phyloP scores from a whole-genome alignment of 257 asterid species.

The Paulownia fortunei region DNA sequence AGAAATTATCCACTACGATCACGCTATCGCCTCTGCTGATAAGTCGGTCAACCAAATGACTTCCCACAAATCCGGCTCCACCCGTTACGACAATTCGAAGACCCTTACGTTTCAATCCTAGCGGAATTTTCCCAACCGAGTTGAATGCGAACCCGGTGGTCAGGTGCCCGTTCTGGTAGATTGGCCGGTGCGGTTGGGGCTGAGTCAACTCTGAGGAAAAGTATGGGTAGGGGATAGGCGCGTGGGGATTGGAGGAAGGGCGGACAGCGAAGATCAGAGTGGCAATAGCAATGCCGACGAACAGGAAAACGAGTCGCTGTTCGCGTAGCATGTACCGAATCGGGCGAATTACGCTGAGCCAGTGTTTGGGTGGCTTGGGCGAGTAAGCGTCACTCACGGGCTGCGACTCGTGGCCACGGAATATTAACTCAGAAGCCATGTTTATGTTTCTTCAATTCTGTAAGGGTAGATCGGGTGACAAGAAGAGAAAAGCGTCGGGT shows the following conservation, averaged over 20 bases:
- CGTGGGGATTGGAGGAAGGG: slow-evolving; percentile 28
- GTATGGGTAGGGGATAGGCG: slow-evolving; percentile 36
- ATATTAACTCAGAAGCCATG: slow-evolving; percentile 84
- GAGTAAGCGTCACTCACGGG: slow-evolving; percentile 61
- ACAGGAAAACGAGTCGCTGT: slow-evolving; percentile 60
- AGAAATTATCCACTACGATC: slow-evolving; percentile 94
- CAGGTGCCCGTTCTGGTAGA: slow-evolving; percentile 64
- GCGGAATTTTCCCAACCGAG: slow-evolving; percentile 85
- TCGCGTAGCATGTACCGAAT: slow-evolving; percentile 66
- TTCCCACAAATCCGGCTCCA: slow-evolving; percentile 96
- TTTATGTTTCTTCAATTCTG: not conserved
- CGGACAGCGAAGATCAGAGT: slow-evolving; percentile 38
- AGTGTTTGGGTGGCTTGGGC: slow-evolving; percentile 61
- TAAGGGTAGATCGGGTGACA: not conserved
- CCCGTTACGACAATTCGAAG: slow-evolving; percentile 90
- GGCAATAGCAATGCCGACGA: slow-evolving; percentile 62
- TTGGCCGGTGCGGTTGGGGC: slow-evolving; percentile 39
- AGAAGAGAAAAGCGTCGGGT: not conserved
- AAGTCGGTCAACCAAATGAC: slow-evolving; percentile 90
- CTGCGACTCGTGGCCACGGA: slow-evolving; percentile 85
- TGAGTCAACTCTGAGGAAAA: slow-evolving; percentile 47
- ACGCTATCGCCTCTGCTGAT: slow-evolving; percentile 90
- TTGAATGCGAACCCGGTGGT: slow-evolving; percentile 53
- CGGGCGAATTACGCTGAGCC: slow-evolving; percentile 51
- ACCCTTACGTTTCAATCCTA: slow-evolving; percentile 76